Evolutionary conservation across 2,329 filamentous ascomycete genomes (phyloP).

Genomic region (Fusarium solani-melongenae): DNA sequence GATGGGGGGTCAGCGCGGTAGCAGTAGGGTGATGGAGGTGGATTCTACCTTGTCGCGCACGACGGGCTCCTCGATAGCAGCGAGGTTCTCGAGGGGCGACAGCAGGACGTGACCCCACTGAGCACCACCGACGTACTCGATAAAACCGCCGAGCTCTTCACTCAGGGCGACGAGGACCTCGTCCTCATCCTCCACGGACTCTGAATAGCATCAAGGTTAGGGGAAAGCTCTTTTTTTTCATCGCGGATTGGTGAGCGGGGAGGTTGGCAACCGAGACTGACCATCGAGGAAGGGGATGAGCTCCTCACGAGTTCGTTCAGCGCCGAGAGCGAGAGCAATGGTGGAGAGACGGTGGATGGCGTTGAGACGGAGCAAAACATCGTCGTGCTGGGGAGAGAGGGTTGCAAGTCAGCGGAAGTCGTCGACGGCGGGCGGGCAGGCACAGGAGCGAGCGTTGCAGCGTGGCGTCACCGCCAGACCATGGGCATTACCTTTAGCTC

Average conservation of each 20-base stretch:
- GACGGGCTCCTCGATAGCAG: constrained; percentile 97
- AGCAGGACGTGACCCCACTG: constrained; percentile 96
- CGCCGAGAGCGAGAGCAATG: constrained; percentile 94
- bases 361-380: constrained; percentile 97
- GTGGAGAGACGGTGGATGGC: constrained; percentile 98
- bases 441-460: constrained; percentile 24
- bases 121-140: constrained; percentile 96
- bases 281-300: constrained; percentile 99
- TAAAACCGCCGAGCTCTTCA: constrained; percentile 95
- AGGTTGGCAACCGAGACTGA: constrained; percentile 61
- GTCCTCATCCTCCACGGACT: constrained; percentile 98
- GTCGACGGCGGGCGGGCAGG: constrained; percentile 39
- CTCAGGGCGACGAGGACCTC: constrained; percentile 97
- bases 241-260: constrained; percentile 28
- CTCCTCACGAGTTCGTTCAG: constrained; percentile 97
- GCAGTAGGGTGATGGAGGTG: constrained; percentile 21
- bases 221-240: constrained; percentile 12
- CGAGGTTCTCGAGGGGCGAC: constrained; percentile 96
- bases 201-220: constrained; percentile 60
- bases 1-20: constrained; percentile 9
- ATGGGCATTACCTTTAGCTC: constrained; percentile 85
- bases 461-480: constrained; percentile 46
- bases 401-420: constrained; percentile 33
- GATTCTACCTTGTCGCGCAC: constrained; percentile 90
- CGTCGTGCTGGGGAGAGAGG: constrained; percentile 80